Conservation (phyloP, 1,284 basidiomycete species). For the Ustilago tritici region DNA sequence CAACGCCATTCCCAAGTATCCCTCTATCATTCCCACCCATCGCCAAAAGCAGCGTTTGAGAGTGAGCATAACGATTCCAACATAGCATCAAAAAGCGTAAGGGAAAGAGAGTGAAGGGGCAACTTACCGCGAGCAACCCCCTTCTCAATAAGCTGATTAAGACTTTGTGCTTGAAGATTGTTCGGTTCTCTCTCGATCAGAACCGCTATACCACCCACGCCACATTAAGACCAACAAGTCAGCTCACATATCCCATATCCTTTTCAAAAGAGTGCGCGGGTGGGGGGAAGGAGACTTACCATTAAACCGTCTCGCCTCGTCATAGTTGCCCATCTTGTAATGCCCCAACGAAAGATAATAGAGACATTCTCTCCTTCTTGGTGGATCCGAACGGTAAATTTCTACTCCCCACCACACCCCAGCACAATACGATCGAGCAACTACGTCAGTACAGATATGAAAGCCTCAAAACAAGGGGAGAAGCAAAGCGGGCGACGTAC, state of each 20-base stretch:
- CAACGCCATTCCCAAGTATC: slow-evolving; percentile 93
- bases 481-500: slow-evolving; percentile 71
- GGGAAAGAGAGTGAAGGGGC: neutral
- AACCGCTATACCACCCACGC: slow-evolving; percentile 75
- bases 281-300: slow-evolving; percentile 73
- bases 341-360: slow-evolving; percentile 97
- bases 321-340: slow-evolving; percentile 96
- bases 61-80: too few relatives aligned
- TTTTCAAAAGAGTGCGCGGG: neutral
- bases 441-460: too few relatives aligned
- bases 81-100: too few relatives aligned
- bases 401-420: slow-evolving; percentile 74
- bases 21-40: slow-evolving; percentile 74
- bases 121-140: slow-evolving; percentile 83
- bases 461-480: neutral
- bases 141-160: slow-evolving; percentile 85
- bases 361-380: slow-evolving; percentile 90
- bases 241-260: too few relatives aligned
- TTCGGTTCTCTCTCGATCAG: slow-evolving; percentile 92
- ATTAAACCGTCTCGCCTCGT: slow-evolving; percentile 92
- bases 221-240: neutral
- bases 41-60: neutral
- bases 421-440: too few relatives aligned
- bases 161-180: slow-evolving; percentile 91
- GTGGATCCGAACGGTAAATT: slow-evolving; percentile 89